phyloP scores from a whole-genome alignment of 1,139 yeast species.

The Pichia sp. region DNA sequence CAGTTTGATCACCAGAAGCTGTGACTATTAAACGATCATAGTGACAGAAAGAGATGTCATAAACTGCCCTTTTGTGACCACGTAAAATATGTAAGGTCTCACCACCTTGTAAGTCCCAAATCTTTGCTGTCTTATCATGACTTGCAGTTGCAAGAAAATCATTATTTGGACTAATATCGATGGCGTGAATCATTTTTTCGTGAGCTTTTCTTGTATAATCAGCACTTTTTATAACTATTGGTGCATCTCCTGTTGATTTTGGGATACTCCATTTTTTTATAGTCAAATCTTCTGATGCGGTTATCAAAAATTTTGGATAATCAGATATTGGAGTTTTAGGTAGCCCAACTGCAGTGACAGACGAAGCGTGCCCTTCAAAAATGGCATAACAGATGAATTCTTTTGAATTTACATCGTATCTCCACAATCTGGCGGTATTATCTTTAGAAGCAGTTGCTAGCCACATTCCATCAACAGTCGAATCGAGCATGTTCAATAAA shows the following conservation, averaged over 20 bases:
- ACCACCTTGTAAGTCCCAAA: conserved; percentile 81
- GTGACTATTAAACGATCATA: conserved; percentile 75
- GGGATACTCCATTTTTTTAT: conserved; percentile 87
- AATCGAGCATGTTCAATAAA: conserved; percentile 75
- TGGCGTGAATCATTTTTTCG: conserved; percentile 88
- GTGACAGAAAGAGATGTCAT: conserved; percentile 83
- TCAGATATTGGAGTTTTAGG: conserved; percentile 52
- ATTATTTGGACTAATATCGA: conserved; percentile 87
- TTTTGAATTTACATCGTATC: conserved; percentile 40
- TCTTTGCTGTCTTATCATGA: conserved; percentile 87
- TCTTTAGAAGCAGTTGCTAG: conserved; percentile 93
- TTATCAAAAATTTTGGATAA: conserved; percentile 68
- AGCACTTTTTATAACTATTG: conserved; percentile 45
- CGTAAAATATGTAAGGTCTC: conserved; percentile 78
- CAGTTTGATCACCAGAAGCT: conserved; percentile 85
- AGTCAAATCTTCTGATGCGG: conserved; percentile 88
- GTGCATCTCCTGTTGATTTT: conserved; percentile 27
- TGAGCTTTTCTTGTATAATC: conserved; percentile 93
- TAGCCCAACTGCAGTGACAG: conserved; percentile 78
- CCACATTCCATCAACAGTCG: conserved; percentile 79
- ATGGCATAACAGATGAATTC: conserved; percentile 54
- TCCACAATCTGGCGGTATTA: conserved; percentile 80
- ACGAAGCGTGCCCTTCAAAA: conserved; percentile 81
- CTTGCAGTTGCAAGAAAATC: conserved; percentile 88
- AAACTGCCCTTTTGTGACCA: conserved; percentile 91